Base-by-base conservation (phyloP, 1,284 basidiomycete genomes). In the Leccinum griseonigrum region DNA sequence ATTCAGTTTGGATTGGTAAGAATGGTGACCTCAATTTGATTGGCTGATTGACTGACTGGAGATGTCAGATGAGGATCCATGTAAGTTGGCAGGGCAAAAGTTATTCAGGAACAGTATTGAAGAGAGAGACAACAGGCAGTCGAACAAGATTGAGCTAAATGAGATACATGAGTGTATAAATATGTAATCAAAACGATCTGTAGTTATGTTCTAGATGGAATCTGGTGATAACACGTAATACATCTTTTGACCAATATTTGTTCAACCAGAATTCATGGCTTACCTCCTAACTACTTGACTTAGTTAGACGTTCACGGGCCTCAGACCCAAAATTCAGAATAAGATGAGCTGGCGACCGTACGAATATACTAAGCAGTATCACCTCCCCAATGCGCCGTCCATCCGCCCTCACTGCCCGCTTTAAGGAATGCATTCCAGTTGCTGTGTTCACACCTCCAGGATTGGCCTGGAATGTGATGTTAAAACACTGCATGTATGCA, bases 181-280 rank as follows among this genome's bases (percentile, higher is more conserved):
- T 22, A 50, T 22, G 22, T 50, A 22, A 29, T 52, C 32, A 26
- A 16, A 34, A 26, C 7, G 14, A 52, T 29, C 50, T 18, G 14
- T 28, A 29, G 29, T 28, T 52, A 28, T 3, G 5, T 14, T 4
- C 28, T 52, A 52, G 28, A 52, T 29, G 14, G 28, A 9, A 29
- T 22, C 13, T 6, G 4, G 46, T 48, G 46, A 48, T 48, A 52
- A 52, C 10, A 13, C 18, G 2, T 60, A 57, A 31, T 60, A 60
- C 3, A 51, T 57, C 54, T 14, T 57, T 57, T 13, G 18, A 38
- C 54, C 59, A 60, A 6, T 57, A 60, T 13, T 51, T 60, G n/a
- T 60, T 60, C 9, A 60, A 10, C 59, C 59, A 60, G 11, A 60
- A 60, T 3, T 60, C 32, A 1, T 32, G 29, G 8, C 59, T 57